phyloP scores from a whole-genome alignment of 345 rosid genomes.

The Corchorus capsularis region DNA sequence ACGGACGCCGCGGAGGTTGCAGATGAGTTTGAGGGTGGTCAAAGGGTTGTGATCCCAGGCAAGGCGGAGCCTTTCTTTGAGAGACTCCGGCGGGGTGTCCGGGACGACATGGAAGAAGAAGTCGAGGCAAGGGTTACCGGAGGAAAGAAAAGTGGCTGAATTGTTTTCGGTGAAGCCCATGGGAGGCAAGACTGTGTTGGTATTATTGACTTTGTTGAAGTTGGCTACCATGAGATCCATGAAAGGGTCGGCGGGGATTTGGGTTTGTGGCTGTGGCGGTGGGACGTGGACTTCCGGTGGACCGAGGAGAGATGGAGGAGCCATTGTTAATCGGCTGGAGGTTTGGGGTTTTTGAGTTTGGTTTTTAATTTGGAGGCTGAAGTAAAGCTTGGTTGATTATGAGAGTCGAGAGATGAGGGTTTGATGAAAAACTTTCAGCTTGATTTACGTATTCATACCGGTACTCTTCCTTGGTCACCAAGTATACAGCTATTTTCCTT shows the following conservation, averaged over 20 bases:
- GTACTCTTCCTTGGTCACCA: not conserved
- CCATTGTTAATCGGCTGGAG: slow-evolving; percentile 22
- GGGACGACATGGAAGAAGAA: too few relatives aligned
- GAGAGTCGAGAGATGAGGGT: not conserved
- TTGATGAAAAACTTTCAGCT: not conserved
- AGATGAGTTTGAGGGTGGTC: too few relatives aligned
- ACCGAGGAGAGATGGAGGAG: slow-evolving; percentile 39
- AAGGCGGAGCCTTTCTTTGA: too few relatives aligned
- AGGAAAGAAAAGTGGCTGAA: slow-evolving; percentile 9
- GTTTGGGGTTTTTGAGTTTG: too few relatives aligned
- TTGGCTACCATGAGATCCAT: slow-evolving; percentile 39
- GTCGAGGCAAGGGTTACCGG: too few relatives aligned
- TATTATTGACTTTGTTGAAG: slow-evolving; percentile 28
- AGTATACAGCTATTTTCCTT: not conserved
- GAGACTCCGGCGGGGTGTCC: too few relatives aligned
- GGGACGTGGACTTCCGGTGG: slow-evolving; percentile 42
- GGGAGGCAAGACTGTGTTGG: not conserved
- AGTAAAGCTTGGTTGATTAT: not conserved
- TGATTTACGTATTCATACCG: not conserved
- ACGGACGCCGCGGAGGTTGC: too few relatives aligned
- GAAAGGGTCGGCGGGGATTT: slow-evolving; percentile 30
- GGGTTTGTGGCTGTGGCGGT: not conserved
- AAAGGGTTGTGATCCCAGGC: too few relatives aligned
- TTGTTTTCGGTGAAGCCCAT: slow-evolving; percentile 50
- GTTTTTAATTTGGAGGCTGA: not conserved